Percentiles rank a stretch among this genome's conserved stretches.
Evolutionary conservation across 768 basidiomycete species (phyloP).

Genomic region (Leucocoprinus leucothites): DNA sequence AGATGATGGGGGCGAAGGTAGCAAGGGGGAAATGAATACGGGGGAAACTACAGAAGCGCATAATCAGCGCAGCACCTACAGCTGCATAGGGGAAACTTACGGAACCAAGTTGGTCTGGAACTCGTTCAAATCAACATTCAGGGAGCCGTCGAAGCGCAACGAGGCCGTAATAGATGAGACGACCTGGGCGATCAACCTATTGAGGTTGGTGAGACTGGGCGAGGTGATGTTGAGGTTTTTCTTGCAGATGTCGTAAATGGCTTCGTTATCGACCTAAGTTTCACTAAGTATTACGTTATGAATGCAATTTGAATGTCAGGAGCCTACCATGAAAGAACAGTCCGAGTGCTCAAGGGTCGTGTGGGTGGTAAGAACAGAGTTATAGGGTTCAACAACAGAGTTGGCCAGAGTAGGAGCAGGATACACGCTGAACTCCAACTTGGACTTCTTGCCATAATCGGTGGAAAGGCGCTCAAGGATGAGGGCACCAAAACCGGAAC

Average conservation of each 20-base stretch:
- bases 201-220: conserved; percentile 92
- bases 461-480: conserved; percentile 95
- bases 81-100: conserved; percentile 43
- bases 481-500: conserved; percentile 98
- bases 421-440: conserved; percentile 98
- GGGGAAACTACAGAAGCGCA: conserved; percentile 66
- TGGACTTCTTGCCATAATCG: conserved; percentile 99
- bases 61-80: conserved; percentile 6
- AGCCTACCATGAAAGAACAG: conserved; percentile 95
- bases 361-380: conserved; percentile 96
- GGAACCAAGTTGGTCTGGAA: conserved; percentile 99
- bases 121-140: conserved; percentile 97
- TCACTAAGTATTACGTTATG: background rate
- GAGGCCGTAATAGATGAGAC: conserved; percentile 98
- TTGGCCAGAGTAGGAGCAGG: conserved; percentile 85
- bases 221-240: conserved; percentile 81
- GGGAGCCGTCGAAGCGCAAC: conserved; percentile 92
- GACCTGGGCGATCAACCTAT: conserved; percentile 96
- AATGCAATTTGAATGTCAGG: background rate
- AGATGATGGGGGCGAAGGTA: conserved; percentile 92
- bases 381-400: conserved; percentile 99
- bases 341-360: conserved; percentile 99
- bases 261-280: conserved; percentile 91
- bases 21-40: conserved; percentile 99
- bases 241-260: conserved; percentile 99